phyloP scores from a whole-genome alignment of 208 protist species.

The Trypanosoma boissoni region DNA sequence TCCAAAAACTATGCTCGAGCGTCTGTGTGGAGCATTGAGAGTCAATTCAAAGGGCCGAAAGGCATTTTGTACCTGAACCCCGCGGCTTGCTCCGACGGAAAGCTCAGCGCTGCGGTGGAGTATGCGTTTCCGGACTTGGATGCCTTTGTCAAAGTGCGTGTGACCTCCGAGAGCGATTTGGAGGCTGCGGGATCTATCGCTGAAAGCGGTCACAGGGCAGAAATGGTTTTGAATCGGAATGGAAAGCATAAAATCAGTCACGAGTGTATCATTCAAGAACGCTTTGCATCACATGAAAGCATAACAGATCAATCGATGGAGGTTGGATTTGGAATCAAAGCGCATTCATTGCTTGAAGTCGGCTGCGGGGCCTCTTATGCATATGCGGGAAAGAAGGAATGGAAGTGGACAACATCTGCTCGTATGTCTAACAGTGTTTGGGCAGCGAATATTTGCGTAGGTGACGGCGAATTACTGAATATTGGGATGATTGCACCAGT shows the following conservation, averaged over 20 bases:
- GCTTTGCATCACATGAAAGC: constrained; percentile 65
- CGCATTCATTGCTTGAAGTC: constrained; percentile 50
- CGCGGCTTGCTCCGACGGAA: constrained; percentile 30
- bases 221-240: constrained; percentile 20
- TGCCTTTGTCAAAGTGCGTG: constrained; percentile 45
- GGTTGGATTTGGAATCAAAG: constrained; percentile 54
- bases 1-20: constrained; percentile 59
- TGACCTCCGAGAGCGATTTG: constrained; percentile 36
- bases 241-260: constrained; percentile 41
- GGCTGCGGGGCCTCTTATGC: constrained; percentile 59
- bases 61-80: constrained; percentile 64
- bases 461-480: constrained; percentile 42
- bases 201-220: constrained; percentile 50
- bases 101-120: constrained; percentile 58
- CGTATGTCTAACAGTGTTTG: constrained; percentile 39
- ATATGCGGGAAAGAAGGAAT: constrained; percentile 39
- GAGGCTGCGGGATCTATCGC: constrained; percentile 39
- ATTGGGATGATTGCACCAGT: constrained; percentile 44
- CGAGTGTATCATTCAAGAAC: constrained; percentile 39
- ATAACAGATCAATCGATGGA: constrained; percentile 48
- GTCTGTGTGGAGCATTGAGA: constrained; percentile 65
- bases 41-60: constrained; percentile 70
- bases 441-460: constrained; percentile 51
- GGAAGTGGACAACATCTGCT: constrained; percentile 64
- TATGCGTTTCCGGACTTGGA: constrained; percentile 37